Evolutionary conservation across 1,139 yeast genomes (phyloP), one percentile per base, ranked within the genome.

Genomic region (Saccharomyces hybrid): DNA sequence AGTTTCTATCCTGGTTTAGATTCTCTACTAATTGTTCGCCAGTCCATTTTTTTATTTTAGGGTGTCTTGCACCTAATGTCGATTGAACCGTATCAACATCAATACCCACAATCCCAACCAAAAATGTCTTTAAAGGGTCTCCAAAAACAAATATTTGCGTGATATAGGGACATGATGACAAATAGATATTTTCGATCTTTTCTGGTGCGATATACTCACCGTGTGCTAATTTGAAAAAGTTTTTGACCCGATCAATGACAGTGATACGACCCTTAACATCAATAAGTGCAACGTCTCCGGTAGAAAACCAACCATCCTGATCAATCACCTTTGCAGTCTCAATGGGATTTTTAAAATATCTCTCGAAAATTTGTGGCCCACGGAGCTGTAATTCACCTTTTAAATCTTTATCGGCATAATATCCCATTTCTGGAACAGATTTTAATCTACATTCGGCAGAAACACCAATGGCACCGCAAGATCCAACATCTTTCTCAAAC

Each of bases 141-240:
- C 95, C 95, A 64, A 84, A 80, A n/a, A 81, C 80, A 66, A 78
- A 85, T 14, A 81, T 66, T 67, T 85, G 90, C 8, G 79, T 70
- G 28, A 80, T 64, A 23, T 79, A 67, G 5, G 85, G 77, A 60
- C 80, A 78, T 14, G 74, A 70, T 2, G 86, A 76, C 48, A 83
- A 72, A 63, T 86, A 85, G 26, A 74, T 72, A 64, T 82, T 84
- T 66, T 86, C 95, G 58, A 86, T 82, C 68, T 80, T 83, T 66
- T 86, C 95, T 2, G 93, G 91, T 2, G 90, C 84, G 54, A 86
- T 81, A 68, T 86, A 86, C 69, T 86, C 95, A 57, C 95, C 95
- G 70, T 86, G 95, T 1, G 91, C 80, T 62, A 86, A 76, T 70
- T 86, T 86, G 77, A 86, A 86, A 73, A 86, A 86, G 70, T 86